Percentiles rank a stretch among this genome's conserved stretches.
Evolutionary conservation across 768 basidiomycete genomes (phyloP).

Genomic region (Scleroderma citrinum): DNA sequence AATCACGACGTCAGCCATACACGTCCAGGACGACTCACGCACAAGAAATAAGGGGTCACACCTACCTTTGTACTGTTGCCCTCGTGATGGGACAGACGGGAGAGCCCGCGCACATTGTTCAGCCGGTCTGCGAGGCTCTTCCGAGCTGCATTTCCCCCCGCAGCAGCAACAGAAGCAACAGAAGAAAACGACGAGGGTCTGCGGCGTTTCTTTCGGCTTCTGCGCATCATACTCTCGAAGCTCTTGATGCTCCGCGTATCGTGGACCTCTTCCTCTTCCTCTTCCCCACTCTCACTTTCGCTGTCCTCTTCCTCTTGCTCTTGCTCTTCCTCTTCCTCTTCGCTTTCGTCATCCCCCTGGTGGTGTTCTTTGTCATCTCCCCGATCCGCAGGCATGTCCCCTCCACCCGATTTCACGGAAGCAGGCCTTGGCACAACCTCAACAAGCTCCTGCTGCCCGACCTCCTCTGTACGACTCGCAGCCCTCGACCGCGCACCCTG

Average conservation of each 20-base stretch:
- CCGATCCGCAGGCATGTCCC: slow-evolving; percentile 22
- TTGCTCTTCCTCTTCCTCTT: slow-evolving; percentile 24
- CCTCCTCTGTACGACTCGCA: slow-evolving; percentile 19
- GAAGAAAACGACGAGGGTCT: background rate
- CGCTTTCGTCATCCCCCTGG: slow-evolving; percentile 14
- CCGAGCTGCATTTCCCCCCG: no score
- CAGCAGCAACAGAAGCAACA: slow-evolving; percentile 23
- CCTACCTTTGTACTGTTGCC: slow-evolving; percentile 30
- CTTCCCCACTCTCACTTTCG: slow-evolving; percentile 23
- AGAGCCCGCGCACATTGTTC: slow-evolving; percentile 63
- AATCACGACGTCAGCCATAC: no score
- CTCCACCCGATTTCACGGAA: slow-evolving; percentile 34
- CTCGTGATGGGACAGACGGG: slow-evolving; percentile 36
- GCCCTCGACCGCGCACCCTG: slow-evolving; percentile 19
- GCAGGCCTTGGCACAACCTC: slow-evolving; percentile 47
- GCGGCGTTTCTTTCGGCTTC: slow-evolving; percentile 19
- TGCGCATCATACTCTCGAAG: slow-evolving; percentile 79
- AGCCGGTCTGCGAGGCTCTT: slow-evolving; percentile 80
- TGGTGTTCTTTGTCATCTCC: slow-evolving; percentile 6
- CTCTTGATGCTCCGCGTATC: slow-evolving; percentile 78
- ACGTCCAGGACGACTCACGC: no score
- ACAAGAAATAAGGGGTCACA: slow-evolving; percentile 15
- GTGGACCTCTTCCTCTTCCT: slow-evolving; percentile 32
- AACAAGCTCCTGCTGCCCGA: slow-evolving; percentile 46
- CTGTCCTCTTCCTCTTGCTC: slow-evolving; percentile 24